Conservation (phyloP, 768 basidiomycete genomes). For the Russula brevipes region DNA sequence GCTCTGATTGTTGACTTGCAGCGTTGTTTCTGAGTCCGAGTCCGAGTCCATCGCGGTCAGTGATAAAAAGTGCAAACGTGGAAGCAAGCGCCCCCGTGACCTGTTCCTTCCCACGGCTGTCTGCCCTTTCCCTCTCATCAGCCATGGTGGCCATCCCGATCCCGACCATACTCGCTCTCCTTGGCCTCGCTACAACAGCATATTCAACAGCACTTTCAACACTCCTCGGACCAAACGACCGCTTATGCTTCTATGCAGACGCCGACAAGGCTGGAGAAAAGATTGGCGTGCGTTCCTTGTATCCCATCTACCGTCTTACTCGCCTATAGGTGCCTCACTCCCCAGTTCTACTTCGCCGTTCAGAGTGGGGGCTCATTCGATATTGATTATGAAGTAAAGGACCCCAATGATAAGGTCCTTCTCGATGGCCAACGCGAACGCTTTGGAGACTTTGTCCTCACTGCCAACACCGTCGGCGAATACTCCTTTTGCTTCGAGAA, state of each 20-base stretch:
- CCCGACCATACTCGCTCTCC: slow-evolving; percentile 20
- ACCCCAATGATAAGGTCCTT: slow-evolving; percentile 82
- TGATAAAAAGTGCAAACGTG: background rate
- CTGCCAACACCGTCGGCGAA: slow-evolving; percentile 86
- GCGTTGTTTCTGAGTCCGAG: slow-evolving; percentile 2
- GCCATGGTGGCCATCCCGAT: slow-evolving; percentile 22
- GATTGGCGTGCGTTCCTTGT: slow-evolving; percentile 58
- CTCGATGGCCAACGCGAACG: slow-evolving; percentile 86
- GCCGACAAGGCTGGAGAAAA: slow-evolving; percentile 95
- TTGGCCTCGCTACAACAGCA: slow-evolving; percentile 25
- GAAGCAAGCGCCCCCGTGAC: background rate
- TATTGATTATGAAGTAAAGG: slow-evolving; percentile 89
- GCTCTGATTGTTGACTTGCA: slow-evolving; percentile 1
- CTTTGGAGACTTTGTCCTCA: slow-evolving; percentile 96
- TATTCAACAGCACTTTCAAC: slow-evolving; percentile 73
- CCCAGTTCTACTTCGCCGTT: slow-evolving; percentile 96
- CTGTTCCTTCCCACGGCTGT: slow-evolving; percentile 14
- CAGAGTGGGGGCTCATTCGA: slow-evolving; percentile 98
- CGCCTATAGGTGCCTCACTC: slow-evolving; percentile 11
- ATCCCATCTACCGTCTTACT: background rate
- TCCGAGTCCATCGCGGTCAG: slow-evolving; percentile 3
- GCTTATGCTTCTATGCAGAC: slow-evolving; percentile 91
- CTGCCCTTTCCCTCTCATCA: background rate
- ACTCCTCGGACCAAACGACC: slow-evolving; percentile 68
- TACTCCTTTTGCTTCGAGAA: slow-evolving; percentile 98